Evolutionary conservation across 108 stramenopile species (phyloP).

Genomic region (Seminavis robusta): DNA sequence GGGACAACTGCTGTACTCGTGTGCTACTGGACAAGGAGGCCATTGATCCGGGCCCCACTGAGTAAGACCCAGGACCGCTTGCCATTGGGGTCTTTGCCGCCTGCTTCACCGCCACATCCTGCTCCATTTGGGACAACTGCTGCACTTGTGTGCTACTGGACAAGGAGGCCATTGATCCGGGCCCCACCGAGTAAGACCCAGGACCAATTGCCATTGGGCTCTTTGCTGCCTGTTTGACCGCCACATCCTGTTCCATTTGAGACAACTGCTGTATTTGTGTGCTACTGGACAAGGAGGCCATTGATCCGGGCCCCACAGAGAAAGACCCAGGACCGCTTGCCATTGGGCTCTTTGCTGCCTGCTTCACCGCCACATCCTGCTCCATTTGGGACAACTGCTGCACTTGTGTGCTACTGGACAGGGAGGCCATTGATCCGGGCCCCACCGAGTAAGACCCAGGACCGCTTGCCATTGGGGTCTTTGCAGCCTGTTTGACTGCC

Average conservation of each 20-base stretch:
- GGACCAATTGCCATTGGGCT: not conserved
- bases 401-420: not conserved
- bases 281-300: no score
- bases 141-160: not conserved
- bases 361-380: slow-evolving; percentile 12
- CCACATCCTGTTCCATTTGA: no score
- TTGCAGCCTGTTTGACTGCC: not conserved
- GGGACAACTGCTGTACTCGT: no score
- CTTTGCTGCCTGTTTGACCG: not conserved
- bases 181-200: not conserved
- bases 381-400: slow-evolving; percentile 2
- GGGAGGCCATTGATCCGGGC: no score
- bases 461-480: not conserved
- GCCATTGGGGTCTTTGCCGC: not conserved
- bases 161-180: no score
- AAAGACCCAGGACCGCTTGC: no score
- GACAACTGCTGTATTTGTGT: no score
- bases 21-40: no score
- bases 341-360: not conserved
- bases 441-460: not conserved
- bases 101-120: not conserved
- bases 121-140: not conserved
- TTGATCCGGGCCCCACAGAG: no score
- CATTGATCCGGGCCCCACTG: no score
- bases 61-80: not conserved